These are phyloP conservation scores for Mycena polygramma DNA, from an alignment of 768 basidiomycete genomes.

Conservation along the genomic window DNA sequence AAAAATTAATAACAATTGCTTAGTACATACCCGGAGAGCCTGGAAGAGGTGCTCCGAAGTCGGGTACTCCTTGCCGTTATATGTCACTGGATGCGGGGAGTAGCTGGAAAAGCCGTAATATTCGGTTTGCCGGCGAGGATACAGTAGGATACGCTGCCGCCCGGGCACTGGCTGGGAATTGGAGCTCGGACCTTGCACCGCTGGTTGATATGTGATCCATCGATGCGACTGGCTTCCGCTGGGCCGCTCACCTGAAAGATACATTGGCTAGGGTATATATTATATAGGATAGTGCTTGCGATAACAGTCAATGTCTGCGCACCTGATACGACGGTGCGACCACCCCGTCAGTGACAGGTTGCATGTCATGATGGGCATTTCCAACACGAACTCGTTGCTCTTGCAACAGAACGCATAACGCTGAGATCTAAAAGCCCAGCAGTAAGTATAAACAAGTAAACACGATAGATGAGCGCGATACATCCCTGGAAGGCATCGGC, in stretches of 20 bases:
- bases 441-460: not conserved
- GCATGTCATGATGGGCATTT: no score
- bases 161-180: not conserved
- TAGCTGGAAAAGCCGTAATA: slow-evolving; percentile 38
- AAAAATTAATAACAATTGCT: no score
- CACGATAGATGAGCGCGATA: no score
- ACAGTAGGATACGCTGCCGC: not conserved
- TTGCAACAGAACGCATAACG: not conserved
- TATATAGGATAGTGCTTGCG: no score
- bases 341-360: no score
- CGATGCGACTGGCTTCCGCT: no score
- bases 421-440: slow-evolving; percentile 3
- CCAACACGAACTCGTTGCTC: slow-evolving; percentile 7
- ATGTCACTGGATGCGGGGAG: slow-evolving; percentile 56
- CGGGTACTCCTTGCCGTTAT: slow-evolving; percentile 59
- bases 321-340: no score
- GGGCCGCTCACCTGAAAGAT: no score
- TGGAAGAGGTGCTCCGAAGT: slow-evolving; percentile 69
- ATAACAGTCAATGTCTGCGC: no score
- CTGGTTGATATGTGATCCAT: not conserved
- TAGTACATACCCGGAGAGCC: slow-evolving; percentile 58
- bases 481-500: slow-evolving; percentile 19
- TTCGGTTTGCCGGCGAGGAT: not conserved
- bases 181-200: not conserved
- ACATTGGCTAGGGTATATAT: no score